These are phyloP conservation scores for Naganishia randhawae DNA, from an alignment of 768 basidiomycete genomes.

Conservation along the genomic window DNA sequence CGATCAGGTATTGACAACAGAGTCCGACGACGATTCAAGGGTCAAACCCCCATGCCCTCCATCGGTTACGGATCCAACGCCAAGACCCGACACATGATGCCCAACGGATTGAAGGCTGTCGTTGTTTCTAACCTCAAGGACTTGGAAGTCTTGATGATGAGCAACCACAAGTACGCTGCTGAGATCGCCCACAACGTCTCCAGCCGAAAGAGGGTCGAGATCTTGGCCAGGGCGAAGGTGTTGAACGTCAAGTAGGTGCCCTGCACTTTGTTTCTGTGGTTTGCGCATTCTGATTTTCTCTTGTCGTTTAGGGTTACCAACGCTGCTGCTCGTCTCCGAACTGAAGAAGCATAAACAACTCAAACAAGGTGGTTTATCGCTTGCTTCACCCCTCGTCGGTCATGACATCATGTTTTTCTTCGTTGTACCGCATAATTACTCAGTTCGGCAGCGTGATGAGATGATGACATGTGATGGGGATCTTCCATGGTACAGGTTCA, in stretches of 20 bases:
- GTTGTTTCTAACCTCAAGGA: conserved; percentile 90
- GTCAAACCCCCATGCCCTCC: conserved; percentile 94
- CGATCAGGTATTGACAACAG: conserved; percentile 81
- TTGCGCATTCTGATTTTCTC: not conserved
- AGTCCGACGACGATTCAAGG: conserved; percentile 60
- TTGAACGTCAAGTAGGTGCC: conserved; percentile 63
- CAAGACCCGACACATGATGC: conserved; percentile 93
- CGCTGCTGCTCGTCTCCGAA: conserved; percentile 82
- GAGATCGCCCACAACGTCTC: conserved; percentile 96
- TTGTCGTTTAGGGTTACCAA: conserved; percentile 65
- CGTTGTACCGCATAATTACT: conserved; percentile 13
- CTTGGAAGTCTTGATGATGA: conserved; percentile 91
- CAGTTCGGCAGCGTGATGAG: conserved; percentile 10
- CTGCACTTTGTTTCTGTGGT: not conserved
- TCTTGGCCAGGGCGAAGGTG: conserved; percentile 71
- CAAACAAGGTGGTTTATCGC: not conserved
- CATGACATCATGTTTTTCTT: conserved; percentile 1
- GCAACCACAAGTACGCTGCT: conserved; percentile 92
- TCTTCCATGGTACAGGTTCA: too few relatives aligned
- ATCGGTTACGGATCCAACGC: conserved; percentile 90
- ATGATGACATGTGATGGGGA: conserved; percentile 21
- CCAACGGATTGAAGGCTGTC: conserved; percentile 93
- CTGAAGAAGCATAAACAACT: conserved; percentile 66
- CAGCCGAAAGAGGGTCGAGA: conserved; percentile 86
- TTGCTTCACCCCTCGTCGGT: conserved; percentile 5